Evolutionary conservation across 2,329 filamentous ascomycete species (phyloP), one percentile per base, ranked within the genome.

Genomic region (Paecilomyces dactylethromorphus): DNA sequence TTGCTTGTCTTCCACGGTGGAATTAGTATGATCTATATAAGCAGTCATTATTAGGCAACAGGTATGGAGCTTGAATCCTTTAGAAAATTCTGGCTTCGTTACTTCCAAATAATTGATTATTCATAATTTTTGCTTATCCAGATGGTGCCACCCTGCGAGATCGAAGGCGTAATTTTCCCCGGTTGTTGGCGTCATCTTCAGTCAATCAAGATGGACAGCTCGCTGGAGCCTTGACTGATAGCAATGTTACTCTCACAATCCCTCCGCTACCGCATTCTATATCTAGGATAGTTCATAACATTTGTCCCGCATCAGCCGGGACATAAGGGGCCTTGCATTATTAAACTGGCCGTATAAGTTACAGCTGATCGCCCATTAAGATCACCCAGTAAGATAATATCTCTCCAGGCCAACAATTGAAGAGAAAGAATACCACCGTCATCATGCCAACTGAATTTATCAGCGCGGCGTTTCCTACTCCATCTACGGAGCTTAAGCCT

Each of bases 381-480:
- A 29, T 29, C 26, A 29, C 26, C 26, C 26, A 29, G 26, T 1
- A 29, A 29, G 2, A 29, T 29, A 29, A 29, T 4, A 45, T 45
- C 39, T 18, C 39, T 8, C 6, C 13, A 45, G 5, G 18, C n/a
- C 15, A 11, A 8, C 15, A 45, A 21, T 21, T 45, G n/a, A n/a
- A 39, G 39, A 45, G 3, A 6, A 45, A 18, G n/a, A 45, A 45
- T n/a, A 45, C 35, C 35, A 18, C n/a, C n/a, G 35, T n/a, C n/a
- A 45, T 18, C 15, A 45, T 45, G 15, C 35, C 35, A 7, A 45
- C 76, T 63, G 84, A 86, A 69, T 86, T 86, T 68, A 86, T 86
- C 69, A 82, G 79, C 62, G 60, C 83, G 53, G 83, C 83, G 1
- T 84, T 82, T 60, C 79, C 82, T 52, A 86, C 84, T 65, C 71